Evolutionary conservation across 2,329 filamentous ascomycete genomes (phyloP), one percentile per base, ranked within the genome.

Genomic region (Parafenestella ontariensis): DNA sequence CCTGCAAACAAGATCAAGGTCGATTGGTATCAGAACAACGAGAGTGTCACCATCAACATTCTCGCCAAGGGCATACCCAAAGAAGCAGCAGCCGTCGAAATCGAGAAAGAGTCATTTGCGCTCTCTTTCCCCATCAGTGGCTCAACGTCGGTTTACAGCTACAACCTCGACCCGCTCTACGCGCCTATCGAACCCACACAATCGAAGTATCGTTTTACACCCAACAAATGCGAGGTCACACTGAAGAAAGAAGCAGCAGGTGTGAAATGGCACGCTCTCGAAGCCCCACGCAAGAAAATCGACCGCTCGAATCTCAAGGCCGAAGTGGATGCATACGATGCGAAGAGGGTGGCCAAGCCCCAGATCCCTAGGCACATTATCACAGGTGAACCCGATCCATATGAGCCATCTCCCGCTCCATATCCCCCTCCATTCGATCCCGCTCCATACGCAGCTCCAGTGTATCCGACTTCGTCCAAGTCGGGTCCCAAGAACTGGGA

Each of bases 401-500:
- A n/a, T n/a, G n/a, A n/a, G n/a, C n/a, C n/a, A n/a, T n/a, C n/a
- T n/a, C n/a, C n/a, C n/a, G n/a, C n/a, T n/a, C n/a, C n/a, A n/a
- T n/a, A n/a, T n/a, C n/a, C n/a, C n/a, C n/a, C n/a, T n/a, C n/a
- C n/a, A n/a, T n/a, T n/a, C n/a, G n/a, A n/a, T n/a, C n/a, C n/a
- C n/a, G n/a, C n/a, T n/a, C 59, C 52, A 43, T 60, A 66, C 0
- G 28, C 76, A 26, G 78, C 74, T 0, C 90, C 89, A 0, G 77
- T 82, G 0, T 97, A 98, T 72, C 94, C 95, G 1, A 94, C 92
- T 0, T 97, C 93, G 0, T 95, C 94, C 11, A 89, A 87, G 58
- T 83, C 79, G 1, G 94, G 93, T 0, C 86, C 90, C 3, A 96
- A 96, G 77, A 85, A 99, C 77, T 99, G 95, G 95, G 95, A 99